Base-by-base conservation (phyloP, 2,329 filamentous ascomycete genomes). In the Aspergillus spinulosporus region DNA sequence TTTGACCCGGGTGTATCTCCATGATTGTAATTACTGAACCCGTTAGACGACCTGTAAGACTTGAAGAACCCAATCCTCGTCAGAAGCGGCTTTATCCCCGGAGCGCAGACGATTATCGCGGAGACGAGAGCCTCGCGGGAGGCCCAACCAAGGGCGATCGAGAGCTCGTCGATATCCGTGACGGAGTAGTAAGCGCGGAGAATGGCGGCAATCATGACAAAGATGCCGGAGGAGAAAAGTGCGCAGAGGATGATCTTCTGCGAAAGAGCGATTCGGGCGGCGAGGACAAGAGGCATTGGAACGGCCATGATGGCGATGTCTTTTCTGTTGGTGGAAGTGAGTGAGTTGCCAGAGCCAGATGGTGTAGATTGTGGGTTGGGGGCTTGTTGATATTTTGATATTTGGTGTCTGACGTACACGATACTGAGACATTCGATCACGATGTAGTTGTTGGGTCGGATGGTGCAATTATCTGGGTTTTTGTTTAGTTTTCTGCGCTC, bases 121-220 rank as follows among this genome's bases (percentile, higher is more conserved):
- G 60, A 57, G n/a, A 64, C 60, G 14, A 64, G 42, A 9, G 52
- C 49, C 29, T 64, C 60, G 29, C 62, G 60, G 43, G 58, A 59
- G 4, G 62, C 62, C 62, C 62, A 64, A 28, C 62, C 62, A 6
- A 64, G 57, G 0, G 62, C 62, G 3, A 52, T 59, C 4, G 58
- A 34, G 0, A 64, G 45, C 3, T 49, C 58, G 34, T 53, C 44
- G 40, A 64, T 58, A 12, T 61, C 46, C 14, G 56, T 61, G 28
- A 64, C 46, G n/a, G 62, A 64, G 59, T 63, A 64, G 45, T 63
- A 63, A n/a, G 62, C 59, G 32, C 62, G 59, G 11, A 64, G 57
- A 26, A 59, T 39, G 11, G 61, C 58, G 34, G 51, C 54, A 28
- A 64, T 50, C 60, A 64, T 63, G 46, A 63, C 55, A 43, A 63